Conservation (phyloP, 2,329 filamentous ascomycete genomes). For the Sclerotinia nivalis region DNA sequence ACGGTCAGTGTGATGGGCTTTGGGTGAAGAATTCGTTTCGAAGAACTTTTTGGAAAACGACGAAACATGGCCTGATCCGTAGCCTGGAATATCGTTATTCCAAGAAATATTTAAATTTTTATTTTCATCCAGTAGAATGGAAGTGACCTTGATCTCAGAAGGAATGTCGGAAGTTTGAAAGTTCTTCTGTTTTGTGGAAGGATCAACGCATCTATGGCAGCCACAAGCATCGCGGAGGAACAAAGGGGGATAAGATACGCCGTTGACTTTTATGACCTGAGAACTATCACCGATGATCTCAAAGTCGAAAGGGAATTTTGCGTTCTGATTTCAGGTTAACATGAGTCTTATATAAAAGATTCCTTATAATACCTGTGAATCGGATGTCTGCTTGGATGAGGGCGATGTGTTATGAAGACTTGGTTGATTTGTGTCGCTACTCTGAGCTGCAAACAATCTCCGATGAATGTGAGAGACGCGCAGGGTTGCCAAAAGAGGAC, state of each 20-base stretch:
- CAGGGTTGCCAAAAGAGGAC: not conserved
- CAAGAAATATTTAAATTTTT: constrained; percentile 54
- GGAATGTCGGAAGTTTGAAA: constrained; percentile 68
- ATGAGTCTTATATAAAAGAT: not conserved
- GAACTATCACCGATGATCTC: not conserved
- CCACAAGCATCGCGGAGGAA: constrained; percentile 59
- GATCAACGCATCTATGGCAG: constrained; percentile 58
- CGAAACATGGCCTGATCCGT: constrained; percentile 35
- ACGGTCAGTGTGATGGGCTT: not conserved
- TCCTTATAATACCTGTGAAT: not conserved
- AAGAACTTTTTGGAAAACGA: constrained; percentile 31
- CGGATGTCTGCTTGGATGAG: not conserved
- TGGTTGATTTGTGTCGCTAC: not conserved
- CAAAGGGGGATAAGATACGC: constrained; percentile 15
- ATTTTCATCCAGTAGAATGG: constrained; percentile 43
- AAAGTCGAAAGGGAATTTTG: not conserved
- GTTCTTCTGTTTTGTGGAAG: constrained; percentile 60
- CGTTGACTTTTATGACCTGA: constrained; percentile 13
- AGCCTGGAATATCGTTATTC: constrained; percentile 52
- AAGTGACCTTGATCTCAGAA: constrained; percentile 45
- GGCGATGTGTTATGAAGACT: not conserved
- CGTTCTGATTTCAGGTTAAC: constrained; percentile 6
- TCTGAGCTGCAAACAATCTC: not conserved
- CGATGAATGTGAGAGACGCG: not conserved
- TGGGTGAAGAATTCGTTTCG: not conserved